A percentile compares a stretch with the other conserved stretches of the same genome.
Evolutionary conservation across 345 rosid species (phyloP).

Genomic region (Limnanthes douglasii): DNA sequence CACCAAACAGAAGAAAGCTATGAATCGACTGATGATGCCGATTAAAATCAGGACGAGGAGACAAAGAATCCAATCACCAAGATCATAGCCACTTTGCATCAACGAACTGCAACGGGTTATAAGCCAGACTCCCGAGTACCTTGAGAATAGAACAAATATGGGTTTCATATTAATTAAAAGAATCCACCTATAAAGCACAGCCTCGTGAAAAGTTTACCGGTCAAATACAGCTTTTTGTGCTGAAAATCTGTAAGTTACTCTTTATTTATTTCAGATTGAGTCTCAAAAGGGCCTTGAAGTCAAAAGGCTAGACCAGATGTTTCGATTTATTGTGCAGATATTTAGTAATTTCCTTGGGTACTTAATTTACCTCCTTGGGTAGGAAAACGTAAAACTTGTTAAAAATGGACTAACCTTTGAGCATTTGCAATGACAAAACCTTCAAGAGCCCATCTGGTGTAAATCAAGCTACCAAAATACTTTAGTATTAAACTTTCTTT

Average conservation of each 20-base stretch:
- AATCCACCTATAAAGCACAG: too few relatives aligned
- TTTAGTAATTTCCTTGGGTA: too few relatives aligned
- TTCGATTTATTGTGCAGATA: too few relatives aligned
- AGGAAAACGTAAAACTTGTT: too few relatives aligned
- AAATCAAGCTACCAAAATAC: conserved; percentile 40
- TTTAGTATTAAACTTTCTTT: conserved; percentile 22
- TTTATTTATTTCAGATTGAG: too few relatives aligned
- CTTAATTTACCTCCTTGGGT: too few relatives aligned
- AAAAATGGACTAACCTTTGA: conserved; percentile 44
- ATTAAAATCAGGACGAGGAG: conserved; percentile 24
- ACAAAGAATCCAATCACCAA: conserved; percentile 35
- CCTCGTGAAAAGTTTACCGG: too few relatives aligned
- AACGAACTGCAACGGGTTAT: conserved; percentile 45
- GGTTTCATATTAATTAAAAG: neutral
- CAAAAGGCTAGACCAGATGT: too few relatives aligned
- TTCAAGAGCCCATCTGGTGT: conserved; percentile 80
- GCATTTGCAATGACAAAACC: conserved; percentile 72
- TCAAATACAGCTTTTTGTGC: too few relatives aligned
- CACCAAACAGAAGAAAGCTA: conserved; percentile 32
- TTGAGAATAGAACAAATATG: conserved; percentile 4
- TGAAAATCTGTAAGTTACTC: too few relatives aligned
- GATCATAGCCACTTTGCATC: conserved; percentile 35
- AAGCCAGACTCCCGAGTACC: conserved; percentile 57
- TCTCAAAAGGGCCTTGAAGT: too few relatives aligned
- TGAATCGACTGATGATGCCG: conserved; percentile 27